Conservation (phyloP, 2,329 filamentous ascomycete genomes). For the Nothophaeocryptopus gaeumannii region DNA sequence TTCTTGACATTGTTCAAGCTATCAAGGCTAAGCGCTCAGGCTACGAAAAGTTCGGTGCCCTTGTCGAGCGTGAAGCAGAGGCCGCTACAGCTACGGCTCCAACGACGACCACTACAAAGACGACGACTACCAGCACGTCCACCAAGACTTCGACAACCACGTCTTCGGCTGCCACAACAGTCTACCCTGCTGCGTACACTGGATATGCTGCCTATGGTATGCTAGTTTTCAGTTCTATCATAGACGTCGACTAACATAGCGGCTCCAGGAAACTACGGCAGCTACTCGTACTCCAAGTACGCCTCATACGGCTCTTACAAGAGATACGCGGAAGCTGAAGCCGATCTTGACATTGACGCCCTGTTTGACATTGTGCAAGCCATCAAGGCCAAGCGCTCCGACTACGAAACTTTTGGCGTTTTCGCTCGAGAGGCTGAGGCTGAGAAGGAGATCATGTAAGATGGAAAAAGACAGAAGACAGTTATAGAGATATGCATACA, state of each 20-base stretch:
- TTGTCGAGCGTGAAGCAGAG: too few relatives aligned
- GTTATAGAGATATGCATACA: too few relatives aligned
- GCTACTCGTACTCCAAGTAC: conserved; percentile 1
- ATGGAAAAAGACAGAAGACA: too few relatives aligned
- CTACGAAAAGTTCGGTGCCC: background rate
- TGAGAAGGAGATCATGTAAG: background rate
- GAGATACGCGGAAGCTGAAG: background rate
- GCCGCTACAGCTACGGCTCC: background rate
- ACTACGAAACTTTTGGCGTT: background rate
- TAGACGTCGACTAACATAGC: too few relatives aligned
- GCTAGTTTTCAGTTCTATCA: background rate
- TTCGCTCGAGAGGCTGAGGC: background rate
- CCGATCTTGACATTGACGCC: background rate
- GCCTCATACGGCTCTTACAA: background rate
- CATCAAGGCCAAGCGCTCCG: background rate
- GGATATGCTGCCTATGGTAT: background rate
- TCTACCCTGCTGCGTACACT: background rate
- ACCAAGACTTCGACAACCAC: too few relatives aligned
- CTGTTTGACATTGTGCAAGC: background rate
- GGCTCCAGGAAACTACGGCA: background rate
- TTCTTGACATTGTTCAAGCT: background rate
- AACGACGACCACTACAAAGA: too few relatives aligned
- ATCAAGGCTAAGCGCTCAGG: background rate
- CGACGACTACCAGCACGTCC: too few relatives aligned
- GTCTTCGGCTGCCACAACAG: too few relatives aligned